Percentiles rank a stretch among this genome's conserved stretches.
These are phyloP conservation scores for Zymoseptoria passerinii DNA, from an alignment of 2,329 filamentous ascomycete genomes.

Conservation along the genomic window DNA sequence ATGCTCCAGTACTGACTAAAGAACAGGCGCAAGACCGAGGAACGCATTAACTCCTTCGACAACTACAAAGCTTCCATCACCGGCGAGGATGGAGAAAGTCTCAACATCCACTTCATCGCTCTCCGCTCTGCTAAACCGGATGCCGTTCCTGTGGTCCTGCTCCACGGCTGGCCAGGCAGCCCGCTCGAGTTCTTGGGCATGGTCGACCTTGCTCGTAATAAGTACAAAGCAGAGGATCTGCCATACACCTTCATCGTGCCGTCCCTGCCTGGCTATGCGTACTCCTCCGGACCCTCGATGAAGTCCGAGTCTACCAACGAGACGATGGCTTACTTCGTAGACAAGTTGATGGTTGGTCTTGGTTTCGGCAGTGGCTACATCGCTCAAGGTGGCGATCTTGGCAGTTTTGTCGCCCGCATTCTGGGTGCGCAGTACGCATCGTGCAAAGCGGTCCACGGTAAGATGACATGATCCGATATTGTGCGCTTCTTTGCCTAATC, in stretches of 20 bases:
- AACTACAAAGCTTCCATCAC: conserved; percentile 16
- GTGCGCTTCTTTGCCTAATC: not conserved
- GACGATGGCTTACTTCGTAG: conserved; percentile 36
- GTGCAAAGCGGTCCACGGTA: conserved; percentile 8
- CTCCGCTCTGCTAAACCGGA: conserved; percentile 22
- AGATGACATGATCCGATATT: not conserved
- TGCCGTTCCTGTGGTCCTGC: conserved; percentile 32
- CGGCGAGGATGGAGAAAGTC: conserved; percentile 3
- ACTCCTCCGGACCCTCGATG: conserved; percentile 39
- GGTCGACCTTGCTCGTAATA: conserved; percentile 21
- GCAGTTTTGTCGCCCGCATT: conserved; percentile 33
- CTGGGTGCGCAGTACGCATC: conserved; percentile 19
- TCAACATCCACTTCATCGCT: not conserved
- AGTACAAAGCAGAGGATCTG: conserved; percentile 41
- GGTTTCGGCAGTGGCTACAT: conserved; percentile 44
- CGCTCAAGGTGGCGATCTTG: conserved; percentile 48
- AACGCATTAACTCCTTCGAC: conserved; percentile 17
- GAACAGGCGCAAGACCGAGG: conserved; percentile 8
- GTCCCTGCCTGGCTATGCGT: conserved; percentile 43
- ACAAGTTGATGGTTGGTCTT: conserved; percentile 42
- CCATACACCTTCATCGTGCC: conserved; percentile 49
- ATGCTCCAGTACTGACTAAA: not conserved
- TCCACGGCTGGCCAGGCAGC: conserved; percentile 30
- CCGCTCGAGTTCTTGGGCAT: conserved; percentile 26
- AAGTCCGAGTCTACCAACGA: conserved; percentile 34